phyloP scores from a whole-genome alignment of 1,284 basidiomycete species.

The Leccinum holopus region DNA sequence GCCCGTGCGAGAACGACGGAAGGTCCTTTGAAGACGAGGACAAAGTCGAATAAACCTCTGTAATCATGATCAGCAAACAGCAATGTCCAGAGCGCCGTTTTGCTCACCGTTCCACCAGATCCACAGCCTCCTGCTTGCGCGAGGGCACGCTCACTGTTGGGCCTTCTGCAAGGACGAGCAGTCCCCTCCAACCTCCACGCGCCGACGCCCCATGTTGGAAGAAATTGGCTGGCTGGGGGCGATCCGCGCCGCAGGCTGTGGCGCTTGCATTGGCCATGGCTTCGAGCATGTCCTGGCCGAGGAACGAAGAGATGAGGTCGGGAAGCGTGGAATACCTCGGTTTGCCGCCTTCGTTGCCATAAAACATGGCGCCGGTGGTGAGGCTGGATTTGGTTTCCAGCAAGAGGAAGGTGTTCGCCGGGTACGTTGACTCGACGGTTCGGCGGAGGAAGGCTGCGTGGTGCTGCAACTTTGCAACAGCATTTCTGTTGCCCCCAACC shows the following conservation, averaged over 20 bases:
- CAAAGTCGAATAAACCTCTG: background rate
- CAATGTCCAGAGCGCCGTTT: background rate
- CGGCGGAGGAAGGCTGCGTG: background rate
- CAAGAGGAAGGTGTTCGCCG: background rate
- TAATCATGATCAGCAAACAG: background rate
- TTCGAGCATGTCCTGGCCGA: background rate
- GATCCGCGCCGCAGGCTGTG: background rate
- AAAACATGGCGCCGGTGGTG: background rate
- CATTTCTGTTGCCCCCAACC: background rate
- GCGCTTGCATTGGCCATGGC: background rate
- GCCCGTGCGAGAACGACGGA: background rate
- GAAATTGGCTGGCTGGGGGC: background rate
- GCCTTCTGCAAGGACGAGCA: background rate
- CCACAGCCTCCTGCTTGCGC: background rate
- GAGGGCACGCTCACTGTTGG: background rate
- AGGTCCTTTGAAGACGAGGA: background rate
- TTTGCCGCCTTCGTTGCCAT: background rate
- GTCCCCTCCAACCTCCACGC: background rate
- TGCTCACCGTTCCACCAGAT: background rate
- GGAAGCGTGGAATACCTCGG: background rate
- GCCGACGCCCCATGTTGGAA: background rate
- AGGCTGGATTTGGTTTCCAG: background rate
- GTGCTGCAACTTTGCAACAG: background rate
- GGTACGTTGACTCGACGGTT: background rate
- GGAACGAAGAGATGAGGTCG: background rate